phyloP scores from a whole-genome alignment of 2,329 filamentous ascomycete genomes.

The Ophiostoma novo-ulmi region DNA sequence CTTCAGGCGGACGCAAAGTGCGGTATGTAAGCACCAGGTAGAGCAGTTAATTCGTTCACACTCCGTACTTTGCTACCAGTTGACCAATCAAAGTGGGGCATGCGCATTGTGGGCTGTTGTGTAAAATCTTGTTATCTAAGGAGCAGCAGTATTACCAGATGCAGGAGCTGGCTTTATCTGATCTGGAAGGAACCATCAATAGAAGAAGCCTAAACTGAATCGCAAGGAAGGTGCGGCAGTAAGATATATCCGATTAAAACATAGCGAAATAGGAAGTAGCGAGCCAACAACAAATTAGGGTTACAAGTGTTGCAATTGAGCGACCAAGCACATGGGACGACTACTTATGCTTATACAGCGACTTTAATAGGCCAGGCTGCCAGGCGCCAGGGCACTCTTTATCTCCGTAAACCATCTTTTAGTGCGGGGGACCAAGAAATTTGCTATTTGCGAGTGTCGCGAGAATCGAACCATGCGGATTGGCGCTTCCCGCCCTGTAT shows the following conservation, averaged over 20 bases:
- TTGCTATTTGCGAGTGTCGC: constrained; percentile 17
- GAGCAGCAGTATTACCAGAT: not conserved
- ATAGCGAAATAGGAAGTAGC: not conserved
- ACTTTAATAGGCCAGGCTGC: not conserved
- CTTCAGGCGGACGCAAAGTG: not conserved
- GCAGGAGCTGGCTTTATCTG: not conserved
- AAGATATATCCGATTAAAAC: not conserved
- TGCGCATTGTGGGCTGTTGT: constrained; percentile 4
- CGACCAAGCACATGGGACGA: constrained; percentile 1
- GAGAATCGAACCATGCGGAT: constrained; percentile 28
- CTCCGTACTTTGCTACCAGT: not conserved
- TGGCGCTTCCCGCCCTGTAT: constrained; percentile 23
- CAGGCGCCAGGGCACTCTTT: not conserved
- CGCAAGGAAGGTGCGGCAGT: not conserved
- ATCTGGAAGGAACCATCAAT: constrained; percentile 9
- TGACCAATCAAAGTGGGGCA: constrained; percentile 8
- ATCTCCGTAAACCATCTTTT: constrained; percentile 17
- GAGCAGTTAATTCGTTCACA: not conserved
- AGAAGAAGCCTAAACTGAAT: not conserved
- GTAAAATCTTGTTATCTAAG: not conserved
- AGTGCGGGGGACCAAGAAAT: constrained; percentile 17
- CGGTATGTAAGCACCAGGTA: not conserved
- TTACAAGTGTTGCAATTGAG: not conserved
- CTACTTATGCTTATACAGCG: not conserved
- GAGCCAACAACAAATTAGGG: not conserved